Conservation (phyloP, 495 filamentous ascomycete genomes). For the Penicillium soppii region DNA sequence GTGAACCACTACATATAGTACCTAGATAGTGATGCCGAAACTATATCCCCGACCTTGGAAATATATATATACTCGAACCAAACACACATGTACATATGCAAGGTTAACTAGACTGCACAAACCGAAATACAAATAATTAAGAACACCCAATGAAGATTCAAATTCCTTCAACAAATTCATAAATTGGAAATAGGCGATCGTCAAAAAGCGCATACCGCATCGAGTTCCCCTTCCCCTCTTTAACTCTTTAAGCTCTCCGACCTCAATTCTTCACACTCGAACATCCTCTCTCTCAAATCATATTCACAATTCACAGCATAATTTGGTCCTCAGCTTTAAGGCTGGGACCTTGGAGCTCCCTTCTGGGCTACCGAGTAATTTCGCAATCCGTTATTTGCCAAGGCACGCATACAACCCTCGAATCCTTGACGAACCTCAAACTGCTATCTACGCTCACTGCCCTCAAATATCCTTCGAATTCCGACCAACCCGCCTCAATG, state of each 20-base stretch:
- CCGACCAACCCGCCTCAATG: constrained; percentile 19
- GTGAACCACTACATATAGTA: no score
- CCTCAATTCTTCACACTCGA: background rate
- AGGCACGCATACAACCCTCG: constrained; percentile 6
- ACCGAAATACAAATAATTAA: no score
- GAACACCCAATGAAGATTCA: no score
- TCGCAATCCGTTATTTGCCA: constrained; percentile 16
- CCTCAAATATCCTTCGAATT: background rate
- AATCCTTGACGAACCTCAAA: background rate
- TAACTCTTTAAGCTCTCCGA: background rate
- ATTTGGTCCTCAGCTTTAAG: constrained; percentile 25
- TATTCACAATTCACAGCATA: constrained; percentile 16
- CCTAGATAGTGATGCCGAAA: no score
- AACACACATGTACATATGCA: no score
- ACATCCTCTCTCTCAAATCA: background rate
- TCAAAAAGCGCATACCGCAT: no score
- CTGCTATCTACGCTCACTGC: background rate
- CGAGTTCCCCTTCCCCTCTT: constrained; percentile 4
- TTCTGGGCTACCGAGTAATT: constrained; percentile 30
- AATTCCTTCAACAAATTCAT: no score
- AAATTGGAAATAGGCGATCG: no score
- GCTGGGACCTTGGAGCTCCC: constrained; percentile 29
- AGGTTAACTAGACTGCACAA: no score
- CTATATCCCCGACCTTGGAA: no score
- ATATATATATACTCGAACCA: no score